Evolutionary conservation across 768 basidiomycete genomes (phyloP), one percentile per base, ranked within the genome.

Genomic region (Podaxis sp.): DNA sequence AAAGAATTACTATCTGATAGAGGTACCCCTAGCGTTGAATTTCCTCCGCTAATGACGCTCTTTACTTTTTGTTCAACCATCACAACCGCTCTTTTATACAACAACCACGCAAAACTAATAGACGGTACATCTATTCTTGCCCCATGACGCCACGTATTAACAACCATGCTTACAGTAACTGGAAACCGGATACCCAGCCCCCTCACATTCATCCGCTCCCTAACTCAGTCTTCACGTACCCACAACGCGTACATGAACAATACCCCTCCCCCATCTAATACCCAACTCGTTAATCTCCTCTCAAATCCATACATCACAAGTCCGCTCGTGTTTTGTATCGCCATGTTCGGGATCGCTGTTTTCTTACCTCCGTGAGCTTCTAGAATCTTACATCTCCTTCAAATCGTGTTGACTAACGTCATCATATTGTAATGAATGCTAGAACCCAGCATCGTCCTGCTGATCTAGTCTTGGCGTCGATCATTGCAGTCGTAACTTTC

Each of bases 391-490:
- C 53, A 33, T 56, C 37, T 51, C 12, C 28, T 26, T 40, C 46
- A 20, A 8, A 12, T 46, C 38, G 28, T n/a, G 13, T 46, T 17
- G 44, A 56, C 37, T 56, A 11, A 65, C 36, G 4, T 40, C 41
- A 11, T 60, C 37, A 53, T 7, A 56, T 51, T 44, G 15, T 51
- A n/a, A 49, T 40, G 33, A 33, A 10, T 38, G 11, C n/a, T 24
- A 80, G 79, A 0, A 65, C 66, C 20, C 86, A 90, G 64, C 91
- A 93, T 63, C 81, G 86, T 11, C 74, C 82, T 0, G 84, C 87
- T n/a, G 96, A 99, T 74, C 84, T 96, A n/a, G 73, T 86, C n/a
- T 78, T 97, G 44, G 93, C 97, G 0, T 83, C 86, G 4, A 66
- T 90, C 6, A 86, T 95, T 58, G 89, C 95, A 0, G 71, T 88